These are phyloP conservation scores for Bolboschoenoplectus hybrid DNA, from an alignment of 202 grass and related monocot genomes.

Conservation along the genomic window DNA sequence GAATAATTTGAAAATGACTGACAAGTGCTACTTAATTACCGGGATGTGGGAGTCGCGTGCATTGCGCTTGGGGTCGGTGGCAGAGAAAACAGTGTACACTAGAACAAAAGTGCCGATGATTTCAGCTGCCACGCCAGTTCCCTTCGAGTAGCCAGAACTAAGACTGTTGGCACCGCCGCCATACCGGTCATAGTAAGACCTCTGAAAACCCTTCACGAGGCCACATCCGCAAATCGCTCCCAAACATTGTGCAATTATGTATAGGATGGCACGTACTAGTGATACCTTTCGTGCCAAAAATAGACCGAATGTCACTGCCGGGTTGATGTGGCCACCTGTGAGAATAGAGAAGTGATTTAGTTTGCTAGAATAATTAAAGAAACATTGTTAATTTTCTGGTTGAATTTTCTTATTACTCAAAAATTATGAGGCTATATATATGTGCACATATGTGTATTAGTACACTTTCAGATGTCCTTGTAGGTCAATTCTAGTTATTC, in stretches of 20 bases:
- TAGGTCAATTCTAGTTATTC: neutral
- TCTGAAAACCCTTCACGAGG: slow-evolving; percentile 42
- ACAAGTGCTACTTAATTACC: slow-evolving; percentile 35
- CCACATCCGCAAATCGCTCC: slow-evolving; percentile 46
- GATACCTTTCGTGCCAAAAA: slow-evolving; percentile 50
- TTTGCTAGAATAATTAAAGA: neutral
- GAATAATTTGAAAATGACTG: neutral
- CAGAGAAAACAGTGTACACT: slow-evolving; percentile 67
- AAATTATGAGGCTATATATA: neutral
- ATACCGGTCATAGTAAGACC: slow-evolving; percentile 31
- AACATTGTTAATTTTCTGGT: neutral
- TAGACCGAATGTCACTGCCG: slow-evolving; percentile 48
- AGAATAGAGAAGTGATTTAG: neutral
- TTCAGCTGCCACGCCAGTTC: slow-evolving; percentile 45
- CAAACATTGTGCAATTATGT: slow-evolving; percentile 47
- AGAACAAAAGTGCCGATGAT: slow-evolving; percentile 52
- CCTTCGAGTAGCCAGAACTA: slow-evolving; percentile 41
- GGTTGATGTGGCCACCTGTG: slow-evolving; percentile 49
- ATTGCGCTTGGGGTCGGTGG: slow-evolving; percentile 71
- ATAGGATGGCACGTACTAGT: slow-evolving; percentile 41
- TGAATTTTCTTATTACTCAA: neutral
- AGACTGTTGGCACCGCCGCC: slow-evolving; percentile 52
- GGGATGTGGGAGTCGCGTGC: slow-evolving; percentile 61
- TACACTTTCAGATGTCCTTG: too few species aligned
- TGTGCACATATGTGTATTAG: too few species aligned